Base-by-base conservation (phyloP, 2,329 filamentous ascomycete genomes). In the Xylaria sp. region DNA sequence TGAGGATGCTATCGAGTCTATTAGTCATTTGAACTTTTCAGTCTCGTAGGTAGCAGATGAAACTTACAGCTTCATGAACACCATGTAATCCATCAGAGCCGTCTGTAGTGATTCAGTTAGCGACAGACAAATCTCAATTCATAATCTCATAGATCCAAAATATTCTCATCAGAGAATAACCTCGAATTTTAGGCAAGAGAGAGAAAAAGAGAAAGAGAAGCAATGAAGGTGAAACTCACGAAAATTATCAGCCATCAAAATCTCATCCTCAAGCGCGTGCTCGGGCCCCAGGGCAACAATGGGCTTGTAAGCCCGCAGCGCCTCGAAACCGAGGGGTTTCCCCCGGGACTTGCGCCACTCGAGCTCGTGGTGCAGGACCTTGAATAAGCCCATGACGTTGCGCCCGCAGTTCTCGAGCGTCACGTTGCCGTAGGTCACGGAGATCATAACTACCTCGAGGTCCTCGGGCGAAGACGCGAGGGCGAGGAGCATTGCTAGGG, bases 351-450 rank as follows among this genome's bases (percentile, higher is more conserved):
- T 87, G 66, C 95, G 87, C 94, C 94, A 98, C 69, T 87, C 84
- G 69, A 92, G 83, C 79, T 99, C 95, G 74, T 92, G 92, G 68
- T 96, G 92, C 56, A 99, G 85, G 61, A 96, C 89, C 72, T 97
- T 90, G 80, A 99, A 98, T 64, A 98, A 82, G 23, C 92, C 91
- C 40, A 98, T 89, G 15, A 91, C 89, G 78, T 99, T 99, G 53
- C 90, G 88, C 53, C 97, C 83, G 72, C 93, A 97, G 76, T 90
- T 94, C 66, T 93, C 84, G 15, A 97, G 87, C 69, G 94, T 88
- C 21, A 98, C 92, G 74, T 99, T 99, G 60, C 95, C 95, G 76
- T 95, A 97, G 0, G 94, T 97, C 63, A 97, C 84, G 1, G 93
- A 96, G 60, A 99, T 83, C 77, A 98, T 84, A 49, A 91, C 78